These are phyloP conservation scores for Aspergillus candidus DNA, from an alignment of 2,329 filamentous ascomycete genomes.

Conservation along the genomic window DNA sequence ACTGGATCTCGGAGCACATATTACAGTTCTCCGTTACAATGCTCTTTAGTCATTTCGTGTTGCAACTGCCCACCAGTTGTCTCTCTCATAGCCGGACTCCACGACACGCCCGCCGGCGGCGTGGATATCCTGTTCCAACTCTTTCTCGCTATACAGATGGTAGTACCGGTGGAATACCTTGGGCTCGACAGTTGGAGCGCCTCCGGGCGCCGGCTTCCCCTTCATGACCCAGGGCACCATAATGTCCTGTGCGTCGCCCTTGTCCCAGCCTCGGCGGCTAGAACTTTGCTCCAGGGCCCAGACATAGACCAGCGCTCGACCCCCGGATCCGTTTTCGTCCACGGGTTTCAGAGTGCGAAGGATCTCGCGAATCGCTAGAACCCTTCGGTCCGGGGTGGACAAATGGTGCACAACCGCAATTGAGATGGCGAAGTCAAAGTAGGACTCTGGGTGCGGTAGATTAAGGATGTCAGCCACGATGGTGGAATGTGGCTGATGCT, in stretches of 20 bases:
- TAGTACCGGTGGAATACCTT: conserved; percentile 76
- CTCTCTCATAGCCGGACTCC: conserved; percentile 84
- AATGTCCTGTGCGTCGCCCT: conserved; percentile 76
- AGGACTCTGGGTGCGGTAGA: conserved; percentile 64
- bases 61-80: conserved; percentile 94
- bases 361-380: conserved; percentile 65
- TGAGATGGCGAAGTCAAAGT: conserved; percentile 83
- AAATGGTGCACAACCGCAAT: conserved; percentile 94
- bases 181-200: conserved; percentile 37
- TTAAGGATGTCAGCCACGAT: conserved; percentile 74
- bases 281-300: conserved; percentile 91
- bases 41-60: conserved; percentile 24
- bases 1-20: conserved; percentile 25
- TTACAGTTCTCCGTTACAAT: conserved; percentile 11
- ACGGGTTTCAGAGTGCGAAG: conserved; percentile 55
- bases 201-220: conserved; percentile 25
- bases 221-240: conserved; percentile 91
- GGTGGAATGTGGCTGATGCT: conserved; percentile 58
- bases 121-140: conserved; percentile 73
- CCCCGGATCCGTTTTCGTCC: conserved; percentile 35
- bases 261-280: conserved; percentile 84
- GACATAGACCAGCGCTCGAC: conserved; percentile 75
- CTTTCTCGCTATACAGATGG: conserved; percentile 80
- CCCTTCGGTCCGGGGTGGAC: conserved; percentile 66
- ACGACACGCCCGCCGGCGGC: conserved; percentile 69